Conservation (phyloP, 2,329 filamentous ascomycete species). For the Tolypocladium endophyticum region DNA sequence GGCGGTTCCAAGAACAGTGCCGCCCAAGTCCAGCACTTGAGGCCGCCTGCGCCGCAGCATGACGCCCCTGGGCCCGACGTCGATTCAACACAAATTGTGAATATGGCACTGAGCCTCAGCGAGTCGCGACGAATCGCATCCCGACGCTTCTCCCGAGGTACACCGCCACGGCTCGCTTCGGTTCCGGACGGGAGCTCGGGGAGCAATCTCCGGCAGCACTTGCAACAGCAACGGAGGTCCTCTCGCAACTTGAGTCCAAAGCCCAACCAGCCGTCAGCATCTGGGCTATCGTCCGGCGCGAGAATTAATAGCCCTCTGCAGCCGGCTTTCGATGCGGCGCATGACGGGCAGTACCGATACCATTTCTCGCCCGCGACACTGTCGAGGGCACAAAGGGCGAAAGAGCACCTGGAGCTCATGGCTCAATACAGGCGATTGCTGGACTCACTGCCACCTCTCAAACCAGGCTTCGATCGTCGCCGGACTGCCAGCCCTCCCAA, state of each 20-base stretch:
- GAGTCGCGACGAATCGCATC: slow-evolving; percentile 62
- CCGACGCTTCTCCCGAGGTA: slow-evolving; percentile 41
- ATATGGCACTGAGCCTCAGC: slow-evolving; percentile 81
- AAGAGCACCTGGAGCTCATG: slow-evolving; percentile 75
- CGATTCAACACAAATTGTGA: slow-evolving; percentile 83
- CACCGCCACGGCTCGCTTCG: slow-evolving; percentile 39
- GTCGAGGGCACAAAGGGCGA: slow-evolving; percentile 73
- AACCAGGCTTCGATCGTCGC: slow-evolving; percentile 26
- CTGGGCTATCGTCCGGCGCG: slow-evolving; percentile 29
- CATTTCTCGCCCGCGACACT: slow-evolving; percentile 72
- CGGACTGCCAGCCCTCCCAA: slow-evolving; percentile 30
- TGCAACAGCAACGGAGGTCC: slow-evolving; percentile 58
- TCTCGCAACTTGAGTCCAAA: slow-evolving; percentile 53
- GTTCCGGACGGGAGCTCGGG: slow-evolving; percentile 41
- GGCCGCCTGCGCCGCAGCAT: background rate
- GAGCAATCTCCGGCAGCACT: slow-evolving; percentile 54
- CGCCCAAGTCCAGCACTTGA: background rate
- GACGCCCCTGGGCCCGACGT: slow-evolving; percentile 39
- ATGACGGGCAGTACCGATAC: slow-evolving; percentile 43
- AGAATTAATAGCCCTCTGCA: slow-evolving; percentile 35
- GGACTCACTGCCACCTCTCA: slow-evolving; percentile 67
- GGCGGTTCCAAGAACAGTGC: background rate
- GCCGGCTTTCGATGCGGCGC: slow-evolving; percentile 30
- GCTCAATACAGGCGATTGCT: slow-evolving; percentile 74
- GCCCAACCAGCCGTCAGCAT: slow-evolving; percentile 30